phyloP scores from a whole-genome alignment of 2,329 filamentous ascomycete genomes.

The Celoporthe dispersa region DNA sequence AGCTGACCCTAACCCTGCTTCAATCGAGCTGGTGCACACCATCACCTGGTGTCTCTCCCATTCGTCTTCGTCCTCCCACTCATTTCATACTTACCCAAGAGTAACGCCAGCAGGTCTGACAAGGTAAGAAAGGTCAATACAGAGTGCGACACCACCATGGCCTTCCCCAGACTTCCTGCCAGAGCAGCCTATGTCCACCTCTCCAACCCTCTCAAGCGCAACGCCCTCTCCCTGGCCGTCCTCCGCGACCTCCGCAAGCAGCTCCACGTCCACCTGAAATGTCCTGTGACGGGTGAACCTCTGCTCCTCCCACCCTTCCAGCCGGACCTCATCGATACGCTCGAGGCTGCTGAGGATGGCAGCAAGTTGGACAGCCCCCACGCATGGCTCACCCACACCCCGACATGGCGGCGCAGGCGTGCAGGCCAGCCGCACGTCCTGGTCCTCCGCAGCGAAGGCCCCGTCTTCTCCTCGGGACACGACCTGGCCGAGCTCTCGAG shows the following conservation, averaged over 20 bases:
- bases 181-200: slow-evolving; percentile 37
- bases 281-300: slow-evolving; percentile 30
- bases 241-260: slow-evolving; percentile 35
- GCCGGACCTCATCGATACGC: slow-evolving; percentile 29
- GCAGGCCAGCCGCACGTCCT: slow-evolving; percentile 37
- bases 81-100: not conserved
- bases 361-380: slow-evolving; percentile 2
- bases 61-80: not conserved
- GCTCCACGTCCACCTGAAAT: slow-evolving; percentile 34
- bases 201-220: slow-evolving; percentile 34
- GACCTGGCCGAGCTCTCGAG: slow-evolving; percentile 37
- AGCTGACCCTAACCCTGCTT: not conserved
- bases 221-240: slow-evolving; percentile 35
- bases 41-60: not conserved
- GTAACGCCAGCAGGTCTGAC: not conserved
- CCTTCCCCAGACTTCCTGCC: slow-evolving; percentile 34
- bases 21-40: not conserved
- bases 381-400: slow-evolving; percentile 37
- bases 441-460: slow-evolving; percentile 38
- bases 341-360: slow-evolving; percentile 25
- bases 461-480: slow-evolving; percentile 40
- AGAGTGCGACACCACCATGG: not conserved
- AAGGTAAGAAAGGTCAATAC: not conserved
- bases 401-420: slow-evolving; percentile 34
- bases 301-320: slow-evolving; percentile 38